Percentiles rank a stretch among this genome's conserved stretches.
Evolutionary conservation across 1,284 basidiomycete genomes (phyloP).

Genomic region (Ceratobasidium theobromae): DNA sequence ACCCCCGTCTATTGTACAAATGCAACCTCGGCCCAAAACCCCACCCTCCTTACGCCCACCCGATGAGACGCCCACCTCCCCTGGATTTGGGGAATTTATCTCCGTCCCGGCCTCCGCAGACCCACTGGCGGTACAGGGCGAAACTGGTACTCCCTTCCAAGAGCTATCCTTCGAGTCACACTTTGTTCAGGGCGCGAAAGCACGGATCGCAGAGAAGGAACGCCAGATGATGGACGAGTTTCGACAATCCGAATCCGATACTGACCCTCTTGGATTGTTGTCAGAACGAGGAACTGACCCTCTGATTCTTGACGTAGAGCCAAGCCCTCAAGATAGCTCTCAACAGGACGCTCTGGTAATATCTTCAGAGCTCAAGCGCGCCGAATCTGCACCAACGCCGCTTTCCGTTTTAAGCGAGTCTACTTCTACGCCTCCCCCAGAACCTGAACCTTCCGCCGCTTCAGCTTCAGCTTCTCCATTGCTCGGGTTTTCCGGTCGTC

Average conservation of each 20-base stretch:
- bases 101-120: conserved; percentile 61
- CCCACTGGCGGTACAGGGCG: conserved; percentile 47
- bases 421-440: background rate
- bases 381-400: conserved; percentile 16
- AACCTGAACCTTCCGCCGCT: background rate
- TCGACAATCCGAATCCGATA: conserved; percentile 3
- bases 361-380: conserved; percentile 5
- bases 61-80: background rate
- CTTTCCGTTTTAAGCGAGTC: background rate
- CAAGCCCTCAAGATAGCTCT: background rate
- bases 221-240: conserved; percentile 58
- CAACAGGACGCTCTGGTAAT: background rate
- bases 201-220: conserved; percentile 54
- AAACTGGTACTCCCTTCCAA: conserved; percentile 7
- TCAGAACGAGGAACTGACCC: background rate
- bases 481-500: conserved; percentile 2
- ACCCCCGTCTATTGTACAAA: background rate
- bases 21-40: background rate
- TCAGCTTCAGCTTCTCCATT: conserved; percentile 6
- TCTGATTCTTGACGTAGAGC: background rate
- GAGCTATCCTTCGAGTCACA: conserved; percentile 33
- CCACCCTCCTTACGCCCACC: background rate
- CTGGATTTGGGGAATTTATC: conserved; percentile 69
- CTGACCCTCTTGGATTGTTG: conserved; percentile 14
- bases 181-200: conserved; percentile 57